Percentiles rank a stretch among this genome's conserved stretches.
phyloP scores from a whole-genome alignment of 176 grass and related monocot species.

The Oryza meyeriana region DNA sequence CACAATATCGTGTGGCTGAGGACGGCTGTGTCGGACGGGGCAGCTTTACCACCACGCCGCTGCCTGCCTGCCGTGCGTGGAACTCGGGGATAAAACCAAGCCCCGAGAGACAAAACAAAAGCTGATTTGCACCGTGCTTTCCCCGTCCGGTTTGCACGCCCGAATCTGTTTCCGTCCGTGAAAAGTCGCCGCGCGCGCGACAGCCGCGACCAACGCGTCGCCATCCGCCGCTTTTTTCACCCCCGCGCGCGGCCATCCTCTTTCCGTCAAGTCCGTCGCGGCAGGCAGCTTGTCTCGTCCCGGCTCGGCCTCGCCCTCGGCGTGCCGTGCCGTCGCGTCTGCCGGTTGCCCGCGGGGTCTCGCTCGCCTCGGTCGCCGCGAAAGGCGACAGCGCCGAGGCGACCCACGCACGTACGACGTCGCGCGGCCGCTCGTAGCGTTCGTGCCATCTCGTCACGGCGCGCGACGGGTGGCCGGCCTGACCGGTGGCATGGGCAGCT shows the following conservation, averaged over 20 bases:
- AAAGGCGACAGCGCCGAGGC: conserved; percentile 21
- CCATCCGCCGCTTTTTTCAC: not conserved
- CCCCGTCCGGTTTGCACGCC: not conserved
- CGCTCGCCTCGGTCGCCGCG: not conserved
- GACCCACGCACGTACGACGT: not conserved
- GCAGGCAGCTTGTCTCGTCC: not conserved
- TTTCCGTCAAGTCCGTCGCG: not conserved
- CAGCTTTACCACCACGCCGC: not conserved
- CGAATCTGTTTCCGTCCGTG: not conserved
- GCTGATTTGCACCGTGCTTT: conserved; percentile 4
- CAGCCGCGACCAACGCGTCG: conserved; percentile 6
- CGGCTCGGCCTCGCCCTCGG: not conserved
- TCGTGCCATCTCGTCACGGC: not conserved
- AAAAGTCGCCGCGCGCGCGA: not conserved
- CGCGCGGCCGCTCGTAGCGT: too few relatives aligned
- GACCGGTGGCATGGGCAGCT: not conserved
- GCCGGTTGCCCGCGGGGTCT: not conserved
- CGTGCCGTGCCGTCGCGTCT: conserved; percentile 3
- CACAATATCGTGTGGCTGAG: not conserved
- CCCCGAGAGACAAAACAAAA: not conserved
- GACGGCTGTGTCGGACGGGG: conserved; percentile 14
- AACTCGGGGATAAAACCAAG: not conserved
- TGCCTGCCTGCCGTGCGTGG: not conserved
- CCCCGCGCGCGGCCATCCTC: not conserved
- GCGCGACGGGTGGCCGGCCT: not conserved